Evolutionary conservation across 1,284 basidiomycete species (phyloP).

Genomic region (Ustilago loliicola): DNA sequence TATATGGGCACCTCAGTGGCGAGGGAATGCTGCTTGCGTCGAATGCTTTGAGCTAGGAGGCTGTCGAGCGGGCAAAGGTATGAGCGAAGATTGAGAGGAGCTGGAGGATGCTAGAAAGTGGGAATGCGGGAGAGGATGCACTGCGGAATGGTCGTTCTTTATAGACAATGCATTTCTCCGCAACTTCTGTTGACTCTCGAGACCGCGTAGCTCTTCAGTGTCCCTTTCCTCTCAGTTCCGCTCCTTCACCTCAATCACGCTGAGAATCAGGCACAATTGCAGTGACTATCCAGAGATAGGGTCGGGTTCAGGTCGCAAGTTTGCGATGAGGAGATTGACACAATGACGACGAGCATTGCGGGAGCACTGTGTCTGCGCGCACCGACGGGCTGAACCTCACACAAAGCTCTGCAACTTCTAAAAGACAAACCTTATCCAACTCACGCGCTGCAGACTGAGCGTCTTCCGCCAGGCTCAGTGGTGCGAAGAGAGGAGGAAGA

Average conservation of each 20-base stretch:
- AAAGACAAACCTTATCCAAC: conserved; percentile 6
- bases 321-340: not conserved
- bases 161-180: conserved; percentile 1
- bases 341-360: not conserved
- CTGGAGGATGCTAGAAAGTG: not conserved
- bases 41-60: not conserved
- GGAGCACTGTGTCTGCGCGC: not conserved
- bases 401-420: conserved; percentile 1
- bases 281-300: not conserved
- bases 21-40: not conserved
- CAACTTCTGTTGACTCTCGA: not conserved
- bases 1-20: not conserved
- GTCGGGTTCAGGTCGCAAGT: too few relatives aligned
- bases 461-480: not conserved
- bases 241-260: not conserved
- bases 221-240: not conserved
- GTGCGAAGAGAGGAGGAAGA: too few relatives aligned
- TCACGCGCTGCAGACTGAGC: not conserved
- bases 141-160: not conserved
- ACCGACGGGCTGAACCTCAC: not conserved
- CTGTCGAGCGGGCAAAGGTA: not conserved
- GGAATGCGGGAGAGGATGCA: not conserved
- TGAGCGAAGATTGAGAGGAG: too few relatives aligned
- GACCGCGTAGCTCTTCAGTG: not conserved
- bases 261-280: not conserved